These are phyloP conservation scores for Crithidia fasciculata DNA, from an alignment of 208 protist species.

Conservation along the genomic window DNA sequence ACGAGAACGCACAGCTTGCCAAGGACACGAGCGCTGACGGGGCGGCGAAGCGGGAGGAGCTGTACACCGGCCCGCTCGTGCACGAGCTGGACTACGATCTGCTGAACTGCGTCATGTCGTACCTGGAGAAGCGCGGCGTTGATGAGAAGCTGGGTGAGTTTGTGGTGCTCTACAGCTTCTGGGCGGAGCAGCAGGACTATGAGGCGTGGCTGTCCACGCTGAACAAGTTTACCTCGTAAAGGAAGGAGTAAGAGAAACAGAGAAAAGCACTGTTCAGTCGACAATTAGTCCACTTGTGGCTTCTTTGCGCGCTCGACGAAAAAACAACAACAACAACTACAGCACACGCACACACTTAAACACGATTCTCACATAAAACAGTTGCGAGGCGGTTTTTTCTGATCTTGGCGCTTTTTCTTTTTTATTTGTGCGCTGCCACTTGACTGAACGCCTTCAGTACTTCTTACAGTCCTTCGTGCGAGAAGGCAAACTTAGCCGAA, in stretches of 20 bases:
- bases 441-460: conserved; percentile 3
- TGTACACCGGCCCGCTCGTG: conserved; percentile 82
- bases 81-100: conserved; percentile 81
- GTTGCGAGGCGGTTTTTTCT: no score
- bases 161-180: conserved; percentile 80
- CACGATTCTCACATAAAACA: no score
- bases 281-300: background rate
- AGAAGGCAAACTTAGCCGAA: background rate
- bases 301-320: no score
- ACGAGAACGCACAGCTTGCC: conserved; percentile 61
- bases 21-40: conserved; percentile 65
- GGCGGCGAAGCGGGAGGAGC: conserved; percentile 43
- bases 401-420: background rate
- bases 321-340: background rate
- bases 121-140: conserved; percentile 84
- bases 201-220: conserved; percentile 83
- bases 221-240: conserved; percentile 80
- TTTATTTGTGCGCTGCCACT: background rate
- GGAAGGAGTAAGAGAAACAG: conserved; percentile 23
- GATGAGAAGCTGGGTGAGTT: conserved; percentile 86
- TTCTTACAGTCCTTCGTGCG: background rate
- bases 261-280: background rate
- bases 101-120: conserved; percentile 75
- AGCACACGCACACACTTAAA: no score
- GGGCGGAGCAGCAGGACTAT: conserved; percentile 93